Conservation (phyloP, 2,329 filamentous ascomycete species). For the Aureobasidium melanogenum region DNA sequence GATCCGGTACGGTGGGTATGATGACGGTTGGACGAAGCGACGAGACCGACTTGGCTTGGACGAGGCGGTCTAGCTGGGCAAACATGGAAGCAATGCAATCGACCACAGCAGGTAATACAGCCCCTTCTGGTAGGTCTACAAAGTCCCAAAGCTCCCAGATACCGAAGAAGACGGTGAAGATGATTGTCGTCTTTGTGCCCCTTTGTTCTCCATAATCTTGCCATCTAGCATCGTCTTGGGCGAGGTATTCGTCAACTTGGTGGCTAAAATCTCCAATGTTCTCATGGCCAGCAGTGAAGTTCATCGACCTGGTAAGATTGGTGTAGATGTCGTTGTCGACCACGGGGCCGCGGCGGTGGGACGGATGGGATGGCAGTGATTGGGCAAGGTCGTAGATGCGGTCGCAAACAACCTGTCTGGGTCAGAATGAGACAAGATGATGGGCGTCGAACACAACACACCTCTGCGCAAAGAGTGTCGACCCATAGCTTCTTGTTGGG, state of each 20-base stretch:
- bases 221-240: background rate
- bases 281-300: background rate
- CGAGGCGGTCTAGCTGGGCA: constrained; percentile 8
- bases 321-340: constrained; percentile 3
- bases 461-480: constrained; percentile 6
- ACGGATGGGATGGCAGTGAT: background rate
- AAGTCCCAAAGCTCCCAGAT: constrained; percentile 10
- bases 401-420: constrained; percentile 11
- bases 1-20: constrained; percentile 11
- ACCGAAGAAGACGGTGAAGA: constrained; percentile 11
- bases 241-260: constrained; percentile 8
- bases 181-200: background rate
- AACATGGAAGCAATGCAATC: constrained; percentile 7
- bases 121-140: background rate
- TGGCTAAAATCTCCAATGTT: constrained; percentile 5
- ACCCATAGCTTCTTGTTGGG: constrained; percentile 5
- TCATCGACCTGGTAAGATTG: background rate
- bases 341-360: constrained; percentile 1
- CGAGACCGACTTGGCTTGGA: background rate
- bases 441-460: background rate
- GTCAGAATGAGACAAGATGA: background rate
- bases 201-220: background rate
- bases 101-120: background rate
- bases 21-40: background rate
- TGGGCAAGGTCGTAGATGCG: constrained; percentile 7